These are phyloP conservation scores for Zangia roseola DNA, from an alignment of 768 basidiomycete genomes.

Conservation along the genomic window DNA sequence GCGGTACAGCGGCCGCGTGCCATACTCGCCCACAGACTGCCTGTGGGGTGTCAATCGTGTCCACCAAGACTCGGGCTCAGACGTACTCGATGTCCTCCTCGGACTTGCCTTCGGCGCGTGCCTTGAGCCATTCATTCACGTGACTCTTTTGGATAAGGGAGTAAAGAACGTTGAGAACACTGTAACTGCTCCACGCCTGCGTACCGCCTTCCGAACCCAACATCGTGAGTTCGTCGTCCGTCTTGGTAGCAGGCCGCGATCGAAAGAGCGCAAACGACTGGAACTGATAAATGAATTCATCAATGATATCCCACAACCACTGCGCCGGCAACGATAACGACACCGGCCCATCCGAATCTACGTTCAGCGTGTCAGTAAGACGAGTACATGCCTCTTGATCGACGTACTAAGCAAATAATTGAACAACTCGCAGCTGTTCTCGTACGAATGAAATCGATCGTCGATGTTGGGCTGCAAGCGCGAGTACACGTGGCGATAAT, in stretches of 20 bases:
- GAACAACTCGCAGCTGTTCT: slow-evolving; percentile 97
- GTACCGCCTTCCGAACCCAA: slow-evolving; percentile 74
- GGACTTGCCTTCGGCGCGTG: slow-evolving; percentile 76
- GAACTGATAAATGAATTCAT: slow-evolving; percentile 98
- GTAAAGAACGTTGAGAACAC: slow-evolving; percentile 96
- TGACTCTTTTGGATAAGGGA: slow-evolving; percentile 97
- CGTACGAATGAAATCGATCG: slow-evolving; percentile 96
- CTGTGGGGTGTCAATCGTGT: slow-evolving; percentile 37
- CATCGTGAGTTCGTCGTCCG: slow-evolving; percentile 84
- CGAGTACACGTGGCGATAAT: slow-evolving; percentile 95
- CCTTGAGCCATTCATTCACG: slow-evolving; percentile 89
- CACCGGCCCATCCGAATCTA: slow-evolving; percentile 91
- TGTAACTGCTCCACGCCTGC: slow-evolving; percentile 96
- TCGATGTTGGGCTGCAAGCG: slow-evolving; percentile 93
- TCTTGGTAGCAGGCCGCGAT: slow-evolving; percentile 78
- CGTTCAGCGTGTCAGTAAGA: neutral
- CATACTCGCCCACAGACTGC: slow-evolving; percentile 89
- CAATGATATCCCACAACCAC: slow-evolving; percentile 98
- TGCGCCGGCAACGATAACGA: slow-evolving; percentile 92
- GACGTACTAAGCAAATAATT: slow-evolving; percentile 87
- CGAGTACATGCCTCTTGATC: neutral
- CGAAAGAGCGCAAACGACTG: slow-evolving; percentile 94
- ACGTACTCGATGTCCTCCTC: slow-evolving; percentile 83
- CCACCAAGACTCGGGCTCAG: neutral
- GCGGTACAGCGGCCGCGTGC: slow-evolving; percentile 84